These are phyloP conservation scores for Umbelopsis sp. DNA, from an alignment of 192 early-diverging fungal species.

Conservation along the genomic window DNA sequence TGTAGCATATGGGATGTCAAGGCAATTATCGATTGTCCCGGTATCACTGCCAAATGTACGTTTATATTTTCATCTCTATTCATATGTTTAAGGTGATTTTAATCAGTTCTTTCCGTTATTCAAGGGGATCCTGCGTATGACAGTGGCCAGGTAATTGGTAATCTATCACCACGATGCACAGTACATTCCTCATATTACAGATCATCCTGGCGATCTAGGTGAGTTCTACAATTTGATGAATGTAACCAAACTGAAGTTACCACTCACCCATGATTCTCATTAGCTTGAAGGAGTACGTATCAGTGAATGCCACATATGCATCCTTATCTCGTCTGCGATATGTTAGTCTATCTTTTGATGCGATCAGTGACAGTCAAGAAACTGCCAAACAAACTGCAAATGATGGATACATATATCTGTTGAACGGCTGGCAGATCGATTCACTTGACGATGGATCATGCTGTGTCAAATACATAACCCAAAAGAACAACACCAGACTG, in stretches of 20 bases:
- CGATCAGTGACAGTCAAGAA: background rate
- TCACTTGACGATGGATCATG: background rate
- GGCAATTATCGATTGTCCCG: slow-evolving; percentile 41
- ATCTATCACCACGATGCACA: slow-evolving; percentile 8
- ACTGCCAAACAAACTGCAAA: background rate
- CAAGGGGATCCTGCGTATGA: slow-evolving; percentile 1
- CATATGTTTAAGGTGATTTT: background rate
- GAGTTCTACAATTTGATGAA: background rate
- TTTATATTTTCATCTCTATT: background rate
- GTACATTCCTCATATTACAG: background rate
- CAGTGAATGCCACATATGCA: slow-evolving; percentile 4
- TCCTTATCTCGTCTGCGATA: background rate
- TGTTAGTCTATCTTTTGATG: slow-evolving; percentile 1
- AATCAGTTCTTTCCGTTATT: background rate
- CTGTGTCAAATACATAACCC: background rate
- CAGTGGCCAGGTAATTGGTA: slow-evolving; percentile 1
- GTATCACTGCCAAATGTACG: background rate
- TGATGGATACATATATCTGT: background rate
- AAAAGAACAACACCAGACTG: background rate
- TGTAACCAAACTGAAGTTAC: background rate
- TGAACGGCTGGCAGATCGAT: slow-evolving; percentile 14
- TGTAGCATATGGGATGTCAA: slow-evolving; percentile 55
- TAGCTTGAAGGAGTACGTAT: background rate
- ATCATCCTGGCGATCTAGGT: slow-evolving; percentile 1
- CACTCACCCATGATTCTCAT: background rate